Base-by-base conservation (phyloP, 495 filamentous ascomycete species). In the Ramalina intermedia region DNA sequence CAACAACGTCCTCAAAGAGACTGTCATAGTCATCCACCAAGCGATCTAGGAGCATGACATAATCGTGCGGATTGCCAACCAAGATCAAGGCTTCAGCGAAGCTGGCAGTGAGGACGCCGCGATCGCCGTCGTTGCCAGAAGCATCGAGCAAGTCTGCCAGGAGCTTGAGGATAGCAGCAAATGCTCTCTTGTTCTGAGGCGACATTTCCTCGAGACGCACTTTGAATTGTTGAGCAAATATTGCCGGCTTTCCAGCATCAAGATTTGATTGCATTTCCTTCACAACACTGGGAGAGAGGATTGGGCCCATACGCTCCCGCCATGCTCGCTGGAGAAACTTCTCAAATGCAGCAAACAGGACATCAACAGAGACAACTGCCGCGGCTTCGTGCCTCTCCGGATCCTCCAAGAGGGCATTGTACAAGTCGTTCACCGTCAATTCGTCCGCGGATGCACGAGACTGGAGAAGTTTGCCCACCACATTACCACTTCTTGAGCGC, bases 311-410 rank as follows among this genome's bases (percentile, higher is more conserved):
- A 52, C 85, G 82, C 43, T 87, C 80, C 47, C 72, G 79, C 91
- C 91, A 98, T 26, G 87, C 87, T 49, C 84, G 81, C 49, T 76
- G 79, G 58, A 96, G 71, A 53, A 96, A 98, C 51, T 91, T 95
- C 56, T 94, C 88, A 58, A 98, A 98, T 1, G 90, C 85, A 16
- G 82, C 81, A 56, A 96, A 94, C 9, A 96, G 71, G n/a, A 90
- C 81, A 59, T 95, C 88, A 18, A 94, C 78, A 12, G 84, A 73
- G 3, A 84, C 74, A 49, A 94, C 84, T 1, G 79, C 76, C 4
- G 84, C 78, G 12, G 79, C 69, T 45, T 93, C 79, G 38, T 83
- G 67, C 52, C 81, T 83, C 43, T 72, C 79, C 0, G 87, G 84
- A 53, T 85, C 80, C 62, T 94, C 87, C 37, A 94, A 57, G 27